These are phyloP conservation scores for Tolypocladium cylindrosporum DNA, from an alignment of 2,329 filamentous ascomycete genomes.

Conservation along the genomic window DNA sequence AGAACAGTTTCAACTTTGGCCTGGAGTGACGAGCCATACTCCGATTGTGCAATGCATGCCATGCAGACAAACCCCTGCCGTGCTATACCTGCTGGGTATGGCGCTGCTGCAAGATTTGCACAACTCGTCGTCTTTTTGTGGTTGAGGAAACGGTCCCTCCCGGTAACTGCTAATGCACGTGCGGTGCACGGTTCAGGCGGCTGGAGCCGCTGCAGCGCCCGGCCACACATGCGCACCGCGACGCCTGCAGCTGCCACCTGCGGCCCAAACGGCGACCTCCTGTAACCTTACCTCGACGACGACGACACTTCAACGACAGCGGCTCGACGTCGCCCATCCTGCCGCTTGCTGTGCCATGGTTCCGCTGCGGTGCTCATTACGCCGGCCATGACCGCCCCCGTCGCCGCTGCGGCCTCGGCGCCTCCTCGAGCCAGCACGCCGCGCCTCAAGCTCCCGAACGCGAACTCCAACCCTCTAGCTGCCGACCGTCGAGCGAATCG, in stretches of 20 bases:
- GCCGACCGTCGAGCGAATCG: slow-evolving; percentile 21
- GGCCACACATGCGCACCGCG: not conserved
- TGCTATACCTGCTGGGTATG: not conserved
- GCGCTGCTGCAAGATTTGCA: slow-evolving; percentile 1
- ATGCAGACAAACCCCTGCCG: not conserved
- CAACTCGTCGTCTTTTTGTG: not conserved
- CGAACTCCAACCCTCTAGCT: slow-evolving; percentile 12
- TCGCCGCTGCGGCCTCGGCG: slow-evolving; percentile 7
- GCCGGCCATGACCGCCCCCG: slow-evolving; percentile 19
- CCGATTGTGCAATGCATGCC: not conserved
- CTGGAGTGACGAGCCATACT: not conserved
- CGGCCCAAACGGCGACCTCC: slow-evolving; percentile 7
- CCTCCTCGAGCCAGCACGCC: slow-evolving; percentile 5
- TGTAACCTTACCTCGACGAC: slow-evolving; percentile 10
- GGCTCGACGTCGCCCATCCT: not conserved
- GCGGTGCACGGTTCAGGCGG: slow-evolving; percentile 10
- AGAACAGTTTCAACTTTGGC: not conserved
- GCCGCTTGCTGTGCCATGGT: slow-evolving; percentile 14
- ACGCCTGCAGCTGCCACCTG: slow-evolving; percentile 6
- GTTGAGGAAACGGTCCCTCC: not conserved
- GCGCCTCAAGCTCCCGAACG: slow-evolving; percentile 2
- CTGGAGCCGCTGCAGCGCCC: slow-evolving; percentile 7
- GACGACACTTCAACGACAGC: not conserved
- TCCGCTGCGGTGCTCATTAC: slow-evolving; percentile 5
- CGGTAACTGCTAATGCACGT: not conserved